phyloP scores from a whole-genome alignment of 768 basidiomycete species.

The Boletus coccyginus region DNA sequence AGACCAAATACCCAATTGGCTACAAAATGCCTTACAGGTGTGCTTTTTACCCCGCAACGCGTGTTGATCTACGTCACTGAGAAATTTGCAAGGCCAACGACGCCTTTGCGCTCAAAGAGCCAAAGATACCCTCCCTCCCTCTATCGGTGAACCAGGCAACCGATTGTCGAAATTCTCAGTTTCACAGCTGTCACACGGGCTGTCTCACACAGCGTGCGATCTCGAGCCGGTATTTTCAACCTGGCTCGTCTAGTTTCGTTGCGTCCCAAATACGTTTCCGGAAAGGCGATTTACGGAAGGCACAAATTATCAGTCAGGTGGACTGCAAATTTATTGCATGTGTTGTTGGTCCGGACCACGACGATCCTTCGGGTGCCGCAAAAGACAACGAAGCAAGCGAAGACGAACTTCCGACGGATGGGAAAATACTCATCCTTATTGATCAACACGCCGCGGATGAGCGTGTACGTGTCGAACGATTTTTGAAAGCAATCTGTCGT shows the following conservation, averaged over 20 bases:
- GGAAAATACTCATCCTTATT: slow-evolving; percentile 62
- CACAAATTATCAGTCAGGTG: slow-evolving; percentile 75
- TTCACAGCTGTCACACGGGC: slow-evolving; percentile 14
- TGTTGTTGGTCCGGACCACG: slow-evolving; percentile 37
- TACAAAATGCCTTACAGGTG: slow-evolving; percentile 59
- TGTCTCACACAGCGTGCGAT: slow-evolving; percentile 4
- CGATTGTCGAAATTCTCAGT: slow-evolving; percentile 8
- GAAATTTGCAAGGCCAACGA: slow-evolving; percentile 46
- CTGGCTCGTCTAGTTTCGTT: slow-evolving; percentile 8
- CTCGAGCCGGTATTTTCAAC: slow-evolving; percentile 8
- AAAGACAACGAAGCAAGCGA: slow-evolving; percentile 15
- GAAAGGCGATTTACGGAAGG: slow-evolving; percentile 52
- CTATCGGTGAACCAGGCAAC: slow-evolving; percentile 9
- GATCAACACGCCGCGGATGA: slow-evolving; percentile 99
- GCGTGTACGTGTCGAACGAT: slow-evolving; percentile 84
- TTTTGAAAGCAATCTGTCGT: slow-evolving; percentile 70
- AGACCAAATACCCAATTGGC: slow-evolving; percentile 55
- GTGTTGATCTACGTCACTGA: slow-evolving; percentile 8
- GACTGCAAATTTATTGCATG: slow-evolving; percentile 92
- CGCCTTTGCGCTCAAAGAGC: slow-evolving; percentile 49
- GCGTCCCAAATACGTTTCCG: slow-evolving; percentile 39
- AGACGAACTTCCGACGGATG: slow-evolving; percentile 13
- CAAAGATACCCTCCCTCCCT: slow-evolving; percentile 41
- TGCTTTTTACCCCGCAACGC: slow-evolving; percentile 18
- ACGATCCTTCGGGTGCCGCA: slow-evolving; percentile 13